Conservation (phyloP, 1,139 yeast species). For the Komagataea norvegica region DNA sequence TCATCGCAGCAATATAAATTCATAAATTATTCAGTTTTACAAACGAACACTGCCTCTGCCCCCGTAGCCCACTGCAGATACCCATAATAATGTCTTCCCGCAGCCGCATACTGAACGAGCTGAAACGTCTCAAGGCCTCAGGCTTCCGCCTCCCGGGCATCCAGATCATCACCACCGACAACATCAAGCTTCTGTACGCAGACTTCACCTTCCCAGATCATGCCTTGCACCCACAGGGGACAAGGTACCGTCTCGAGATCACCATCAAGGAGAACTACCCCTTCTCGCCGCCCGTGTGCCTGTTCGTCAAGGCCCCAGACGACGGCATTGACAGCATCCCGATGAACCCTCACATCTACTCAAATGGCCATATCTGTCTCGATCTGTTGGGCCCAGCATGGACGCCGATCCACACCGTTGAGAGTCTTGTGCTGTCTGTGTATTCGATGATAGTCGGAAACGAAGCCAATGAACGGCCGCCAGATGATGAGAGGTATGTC, state of each 20-base stretch:
- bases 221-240: constrained; percentile 27
- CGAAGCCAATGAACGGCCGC: constrained; percentile 34
- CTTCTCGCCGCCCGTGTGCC: constrained; percentile 58
- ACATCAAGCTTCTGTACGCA: constrained; percentile 19
- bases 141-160: constrained; percentile 15
- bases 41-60: too few relatives aligned
- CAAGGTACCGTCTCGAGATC: constrained; percentile 37
- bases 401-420: constrained; percentile 66
- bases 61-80: too few relatives aligned
- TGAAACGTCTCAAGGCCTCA: constrained; percentile 13
- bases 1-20: too few relatives aligned
- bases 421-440: constrained; percentile 50
- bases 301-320: constrained; percentile 35
- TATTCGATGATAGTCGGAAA: constrained; percentile 64
- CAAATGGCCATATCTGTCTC: constrained; percentile 71
- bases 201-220: constrained; percentile 25
- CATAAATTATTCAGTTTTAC: too few relatives aligned
- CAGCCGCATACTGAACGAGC: constrained; percentile 21
- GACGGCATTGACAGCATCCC: constrained; percentile 39
- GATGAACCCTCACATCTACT: constrained; percentile 66
- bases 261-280: constrained; percentile 51
- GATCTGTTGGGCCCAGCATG: constrained; percentile 62
- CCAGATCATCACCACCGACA: constrained; percentile 17
- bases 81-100: constrained; percentile 13
- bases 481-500: constrained; percentile 49